Conservation (phyloP, 768 basidiomycete genomes). For the Megacollybia marginata region DNA sequence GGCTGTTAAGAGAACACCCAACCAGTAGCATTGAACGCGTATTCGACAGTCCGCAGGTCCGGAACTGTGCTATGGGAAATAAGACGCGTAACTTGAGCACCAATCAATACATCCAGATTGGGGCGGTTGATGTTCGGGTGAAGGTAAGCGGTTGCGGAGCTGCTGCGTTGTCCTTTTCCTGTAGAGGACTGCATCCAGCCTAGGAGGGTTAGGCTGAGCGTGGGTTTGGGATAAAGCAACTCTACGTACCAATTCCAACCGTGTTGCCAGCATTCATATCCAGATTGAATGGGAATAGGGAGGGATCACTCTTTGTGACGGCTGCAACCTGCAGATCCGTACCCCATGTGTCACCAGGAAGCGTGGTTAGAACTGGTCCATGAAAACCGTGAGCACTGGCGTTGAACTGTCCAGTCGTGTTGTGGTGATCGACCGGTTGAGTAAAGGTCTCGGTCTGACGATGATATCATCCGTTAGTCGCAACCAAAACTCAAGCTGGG, state of each 20-base stretch:
- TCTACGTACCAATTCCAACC: conserved; percentile 21
- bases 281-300: conserved; percentile 22
- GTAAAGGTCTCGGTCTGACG: conserved; percentile 20
- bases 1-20: background rate
- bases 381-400: conserved; percentile 17
- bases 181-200: conserved; percentile 15
- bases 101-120: conserved; percentile 22
- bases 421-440: conserved; percentile 19
- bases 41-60: background rate
- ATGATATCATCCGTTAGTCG: background rate
- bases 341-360: conserved; percentile 13
- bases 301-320: conserved; percentile 12
- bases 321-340: conserved; percentile 14
- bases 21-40: conserved; percentile 2
- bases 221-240: background rate
- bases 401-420: conserved; percentile 19
- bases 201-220: background rate
- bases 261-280: conserved; percentile 24
- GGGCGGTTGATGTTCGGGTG: conserved; percentile 17
- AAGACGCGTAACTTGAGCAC: conserved; percentile 6
- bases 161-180: conserved; percentile 18
- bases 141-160: conserved; percentile 25
- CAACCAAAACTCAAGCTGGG: background rate
- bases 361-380: conserved; percentile 18
- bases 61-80: background rate